These are phyloP conservation scores for Setaria italica DNA, from an alignment of 202 grass and related monocot species.

Conservation along the genomic window DNA sequence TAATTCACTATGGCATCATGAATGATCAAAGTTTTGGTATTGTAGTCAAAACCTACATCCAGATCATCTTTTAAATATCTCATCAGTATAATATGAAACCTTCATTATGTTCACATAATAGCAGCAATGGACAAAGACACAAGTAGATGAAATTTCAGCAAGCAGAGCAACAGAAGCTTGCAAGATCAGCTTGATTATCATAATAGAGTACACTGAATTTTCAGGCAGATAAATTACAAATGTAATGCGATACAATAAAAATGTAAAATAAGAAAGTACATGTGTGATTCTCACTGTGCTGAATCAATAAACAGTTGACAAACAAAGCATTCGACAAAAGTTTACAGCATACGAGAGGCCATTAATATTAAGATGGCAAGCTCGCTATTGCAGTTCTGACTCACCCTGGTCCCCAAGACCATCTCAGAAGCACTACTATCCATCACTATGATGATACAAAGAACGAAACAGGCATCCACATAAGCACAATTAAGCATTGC, in stretches of 20 bases:
- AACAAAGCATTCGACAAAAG: neutral
- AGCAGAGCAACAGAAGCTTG: neutral
- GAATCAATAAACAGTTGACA: slow-evolving; percentile 8
- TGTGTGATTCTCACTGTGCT: neutral
- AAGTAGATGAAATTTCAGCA: neutral
- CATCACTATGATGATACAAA: neutral
- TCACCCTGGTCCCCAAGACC: neutral
- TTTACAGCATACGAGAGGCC: neutral
- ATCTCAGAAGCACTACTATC: slow-evolving; percentile 5
- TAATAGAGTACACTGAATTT: neutral
- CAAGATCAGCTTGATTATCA: neutral
- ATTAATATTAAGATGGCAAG: neutral
- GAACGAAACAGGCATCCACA: neutral
- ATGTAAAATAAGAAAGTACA: neutral
- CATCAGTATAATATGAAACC: too few species aligned
- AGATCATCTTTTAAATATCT: neutral
- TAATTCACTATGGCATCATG: neutral
- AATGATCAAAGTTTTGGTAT: neutral
- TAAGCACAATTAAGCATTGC: neutral
- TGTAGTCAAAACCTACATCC: neutral
- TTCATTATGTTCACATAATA: neutral
- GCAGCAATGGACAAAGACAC: neutral
- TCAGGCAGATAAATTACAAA: slow-evolving; percentile 1
- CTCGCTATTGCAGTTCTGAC: neutral
- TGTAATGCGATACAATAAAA: neutral